Evolutionary conservation across 2,329 filamentous ascomycete genomes (phyloP), one percentile per base, ranked within the genome.

Genomic region (Stachybotrys echinatus): DNA sequence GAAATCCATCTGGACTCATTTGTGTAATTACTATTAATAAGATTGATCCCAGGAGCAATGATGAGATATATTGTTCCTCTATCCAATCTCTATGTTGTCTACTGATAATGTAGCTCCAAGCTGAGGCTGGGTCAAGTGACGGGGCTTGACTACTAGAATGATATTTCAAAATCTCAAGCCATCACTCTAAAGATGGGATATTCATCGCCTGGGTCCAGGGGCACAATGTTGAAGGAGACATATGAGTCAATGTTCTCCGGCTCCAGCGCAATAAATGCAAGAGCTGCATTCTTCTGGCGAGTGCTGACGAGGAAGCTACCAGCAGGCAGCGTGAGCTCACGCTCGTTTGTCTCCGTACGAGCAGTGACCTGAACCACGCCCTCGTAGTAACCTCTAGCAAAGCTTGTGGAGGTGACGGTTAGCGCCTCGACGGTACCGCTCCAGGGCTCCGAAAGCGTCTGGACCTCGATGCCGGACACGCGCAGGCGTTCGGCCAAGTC

Each of bases 171-270:
- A n/a, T n/a, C n/a, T 22, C 27, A 46, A 10, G 44, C 23, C 18
- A 20, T 12, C 6, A 65, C 50, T 1, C 63, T 55, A 22, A 60
- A 66, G 2, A 66, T 50, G 6, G 57, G 64, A 45, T 66, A 66
- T 47, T 67, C 64, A 37, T 67, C 64, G 0, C 60, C 62, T 1
- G 46, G 55, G 4, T 50, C 49, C 1, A 65, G 48, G 2, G 64
- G 63, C 1, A 67, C 52, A 14, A 67, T 58, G 47, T 65, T 65
- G 17, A 58, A 59, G 2, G 63, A 61, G 2, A 58, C 64, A 34
- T 64, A 67, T 1, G 65, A 67, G 48, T 67, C 65, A 17, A 64
- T 62, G 4, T 62, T 63, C 55, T 67, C 65, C 0, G 65, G 65
- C 55, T 67, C 65, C 12, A 67, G 48, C 0, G 59, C 62, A 12